Evolutionary conservation across 2,329 filamentous ascomycete species (phyloP).

Genomic region (Ophiocordyceps camponoti-saundersi): DNA sequence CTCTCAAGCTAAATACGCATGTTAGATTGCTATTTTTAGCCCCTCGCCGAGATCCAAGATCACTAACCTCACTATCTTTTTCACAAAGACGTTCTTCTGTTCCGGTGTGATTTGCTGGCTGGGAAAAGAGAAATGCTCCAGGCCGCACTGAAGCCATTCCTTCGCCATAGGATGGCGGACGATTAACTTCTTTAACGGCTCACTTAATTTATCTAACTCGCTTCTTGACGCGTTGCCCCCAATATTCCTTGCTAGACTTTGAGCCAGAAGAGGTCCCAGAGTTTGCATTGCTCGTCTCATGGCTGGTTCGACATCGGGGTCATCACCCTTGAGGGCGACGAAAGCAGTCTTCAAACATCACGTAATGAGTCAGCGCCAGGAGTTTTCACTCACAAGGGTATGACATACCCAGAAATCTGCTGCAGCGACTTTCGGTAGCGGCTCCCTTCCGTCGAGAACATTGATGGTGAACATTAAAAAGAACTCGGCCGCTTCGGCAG

Average conservation of each 20-base stretch:
- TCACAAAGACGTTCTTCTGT: slow-evolving; percentile 47
- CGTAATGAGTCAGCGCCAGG: background rate
- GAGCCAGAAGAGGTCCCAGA: slow-evolving; percentile 43
- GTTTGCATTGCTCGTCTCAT: slow-evolving; percentile 34
- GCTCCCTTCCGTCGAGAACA: slow-evolving; percentile 53
- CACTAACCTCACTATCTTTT: slow-evolving; percentile 42
- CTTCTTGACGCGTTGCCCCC: slow-evolving; percentile 52
- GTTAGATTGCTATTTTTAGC: background rate
- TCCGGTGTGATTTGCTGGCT: slow-evolving; percentile 38
- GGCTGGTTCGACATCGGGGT: slow-evolving; percentile 22
- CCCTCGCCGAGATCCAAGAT: background rate
- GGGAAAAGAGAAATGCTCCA: slow-evolving; percentile 38
- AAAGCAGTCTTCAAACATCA: slow-evolving; percentile 30
- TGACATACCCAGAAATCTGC: slow-evolving; percentile 56
- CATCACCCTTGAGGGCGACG: slow-evolving; percentile 26
- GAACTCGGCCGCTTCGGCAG: slow-evolving; percentile 39
- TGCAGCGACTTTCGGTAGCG: slow-evolving; percentile 57
- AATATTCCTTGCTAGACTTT: slow-evolving; percentile 45
- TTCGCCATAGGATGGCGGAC: slow-evolving; percentile 36
- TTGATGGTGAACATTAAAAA: slow-evolving; percentile 57
- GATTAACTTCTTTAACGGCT: slow-evolving; percentile 54
- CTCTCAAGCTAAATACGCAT: slow-evolving; percentile 35
- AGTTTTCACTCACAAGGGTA: background rate
- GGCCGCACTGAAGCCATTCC: slow-evolving; percentile 44
- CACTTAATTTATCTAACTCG: slow-evolving; percentile 53